Percentiles rank a stretch among this genome's conserved stretches.
phyloP scores from a whole-genome alignment of 2,329 filamentous ascomycete genomes.

The Paraphoma chrysanthemicola region DNA sequence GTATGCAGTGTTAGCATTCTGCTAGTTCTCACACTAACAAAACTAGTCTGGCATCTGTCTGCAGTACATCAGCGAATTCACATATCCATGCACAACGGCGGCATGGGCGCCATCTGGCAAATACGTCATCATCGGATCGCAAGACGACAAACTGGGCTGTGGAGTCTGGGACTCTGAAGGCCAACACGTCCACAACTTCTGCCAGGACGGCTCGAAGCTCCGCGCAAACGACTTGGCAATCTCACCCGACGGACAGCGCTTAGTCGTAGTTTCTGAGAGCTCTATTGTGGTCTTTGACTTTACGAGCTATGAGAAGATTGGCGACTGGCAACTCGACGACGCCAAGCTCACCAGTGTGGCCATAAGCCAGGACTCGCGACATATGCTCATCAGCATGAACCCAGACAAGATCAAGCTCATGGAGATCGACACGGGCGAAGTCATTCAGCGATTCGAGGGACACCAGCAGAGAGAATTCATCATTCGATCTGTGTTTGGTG shows the following conservation, averaged over 20 bases:
- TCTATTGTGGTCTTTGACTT: constrained; percentile 85
- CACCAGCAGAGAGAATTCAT: constrained; percentile 78
- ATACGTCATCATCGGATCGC: constrained; percentile 73
- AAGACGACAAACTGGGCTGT: constrained; percentile 46
- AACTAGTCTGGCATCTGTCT: constrained; percentile 58
- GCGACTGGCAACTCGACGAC: constrained; percentile 73
- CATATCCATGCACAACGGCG: constrained; percentile 86
- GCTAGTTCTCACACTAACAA: constrained; percentile 10
- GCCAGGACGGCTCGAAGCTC: constrained; percentile 62
- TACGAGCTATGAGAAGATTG: constrained; percentile 74
- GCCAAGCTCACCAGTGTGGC: constrained; percentile 77
- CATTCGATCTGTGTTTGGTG: constrained; percentile 84
- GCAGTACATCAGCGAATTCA: constrained; percentile 69
- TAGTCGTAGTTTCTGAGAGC: constrained; percentile 77
- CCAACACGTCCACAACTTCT: constrained; percentile 69
- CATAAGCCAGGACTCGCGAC: constrained; percentile 80
- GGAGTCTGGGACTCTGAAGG: constrained; percentile 69
- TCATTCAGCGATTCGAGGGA: constrained; percentile 77
- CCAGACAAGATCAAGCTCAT: constrained; percentile 80
- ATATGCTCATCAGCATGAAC: constrained; percentile 82
- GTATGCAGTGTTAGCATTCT: constrained; percentile 20
- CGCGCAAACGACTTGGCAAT: constrained; percentile 86
- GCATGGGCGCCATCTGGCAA: constrained; percentile 84
- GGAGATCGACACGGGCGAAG: constrained; percentile 74
- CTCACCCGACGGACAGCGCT: constrained; percentile 77